These are phyloP conservation scores for Pleoardoris graminearum DNA, from an alignment of 2,329 filamentous ascomycete genomes.

Conservation along the genomic window DNA sequence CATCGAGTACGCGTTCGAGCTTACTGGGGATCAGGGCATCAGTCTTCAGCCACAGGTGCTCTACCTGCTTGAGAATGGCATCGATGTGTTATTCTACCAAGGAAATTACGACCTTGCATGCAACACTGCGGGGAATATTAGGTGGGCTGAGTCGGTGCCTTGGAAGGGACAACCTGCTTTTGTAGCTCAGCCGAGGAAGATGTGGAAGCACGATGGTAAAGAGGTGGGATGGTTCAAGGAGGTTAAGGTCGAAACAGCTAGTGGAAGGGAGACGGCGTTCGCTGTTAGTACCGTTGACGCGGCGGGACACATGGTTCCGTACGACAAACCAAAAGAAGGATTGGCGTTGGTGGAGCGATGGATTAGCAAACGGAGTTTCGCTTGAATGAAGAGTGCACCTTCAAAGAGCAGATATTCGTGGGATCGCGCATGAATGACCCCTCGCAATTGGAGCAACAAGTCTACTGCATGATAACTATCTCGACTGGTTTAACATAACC, in stretches of 20 bases:
- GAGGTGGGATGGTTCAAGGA: constrained; percentile 43
- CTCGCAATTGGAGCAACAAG: too few species aligned
- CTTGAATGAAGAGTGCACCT: constrained; percentile 10
- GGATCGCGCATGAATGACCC: too few species aligned
- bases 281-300: constrained; percentile 44
- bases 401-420: too few species aligned
- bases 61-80: constrained; percentile 41
- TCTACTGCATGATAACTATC: too few species aligned
- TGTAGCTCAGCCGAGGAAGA: constrained; percentile 35
- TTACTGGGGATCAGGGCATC: constrained; percentile 33
- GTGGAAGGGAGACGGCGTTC: constrained; percentile 38
- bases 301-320: constrained; percentile 50
- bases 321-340: constrained; percentile 37
- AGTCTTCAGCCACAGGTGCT: constrained; percentile 41
- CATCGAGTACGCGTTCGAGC: constrained; percentile 31
- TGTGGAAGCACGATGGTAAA: constrained; percentile 28
- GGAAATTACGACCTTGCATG: constrained; percentile 49
- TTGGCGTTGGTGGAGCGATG: constrained; percentile 35
- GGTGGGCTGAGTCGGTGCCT: constrained; percentile 47
- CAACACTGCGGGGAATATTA: constrained; percentile 46
- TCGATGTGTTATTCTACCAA: constrained; percentile 48
- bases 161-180: constrained; percentile 54
- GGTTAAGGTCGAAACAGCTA: constrained; percentile 32
- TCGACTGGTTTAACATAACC: too few species aligned
- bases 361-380: constrained; percentile 37